Base-by-base conservation (phyloP, 176 grass and related monocot species). In the Saccharum spontaneum region DNA sequence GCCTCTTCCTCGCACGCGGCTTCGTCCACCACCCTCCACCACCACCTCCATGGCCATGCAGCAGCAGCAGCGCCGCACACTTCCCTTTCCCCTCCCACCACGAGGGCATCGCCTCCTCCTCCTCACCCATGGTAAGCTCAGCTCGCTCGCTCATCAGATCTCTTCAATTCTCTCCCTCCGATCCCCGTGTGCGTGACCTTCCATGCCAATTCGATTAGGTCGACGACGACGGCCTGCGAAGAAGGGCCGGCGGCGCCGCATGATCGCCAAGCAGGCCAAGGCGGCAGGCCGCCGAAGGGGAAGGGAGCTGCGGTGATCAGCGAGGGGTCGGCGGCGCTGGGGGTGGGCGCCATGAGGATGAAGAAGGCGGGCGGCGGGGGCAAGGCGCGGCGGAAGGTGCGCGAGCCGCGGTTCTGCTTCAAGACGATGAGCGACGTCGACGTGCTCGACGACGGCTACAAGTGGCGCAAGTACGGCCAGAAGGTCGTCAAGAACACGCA, bases 401-500 rank as follows among this genome's bases (percentile, higher is more conserved):
- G 96, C 62, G 96, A 98, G 78, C 96, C 96, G 41, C 91, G 96
- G 69, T 98, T 98, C 82, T 98, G 96, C 87, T 98, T 98, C 91
- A 95, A 98, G 96, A 98, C 96, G 30, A 89, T 95, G 89, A 98
- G 96, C 86, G 96, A 98, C 45, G 90, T 98, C 22, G 96, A 98
- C 87, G 96, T 98, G 78, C 86, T 98, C 59, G 96, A 98, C 70
- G 96, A 98, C 83, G 96, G 96, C 38, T 98, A 98, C 82, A 98
- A 98, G 87, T 98, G 96, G 96, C 93, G 96, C 79, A 98, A 98
- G 82, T 98, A 98, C 61, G 96, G 96, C 36, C 96, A 98, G 89
- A 98, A 98, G 84, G 91, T 98, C 69, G 96, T 98, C 90, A 98
- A 98, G 93, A 95, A 98, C 89, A 98, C 93, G 24, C 91, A 98